Evolutionary conservation across 1,284 basidiomycete genomes (phyloP).

Genomic region (Ustilago sp.): DNA sequence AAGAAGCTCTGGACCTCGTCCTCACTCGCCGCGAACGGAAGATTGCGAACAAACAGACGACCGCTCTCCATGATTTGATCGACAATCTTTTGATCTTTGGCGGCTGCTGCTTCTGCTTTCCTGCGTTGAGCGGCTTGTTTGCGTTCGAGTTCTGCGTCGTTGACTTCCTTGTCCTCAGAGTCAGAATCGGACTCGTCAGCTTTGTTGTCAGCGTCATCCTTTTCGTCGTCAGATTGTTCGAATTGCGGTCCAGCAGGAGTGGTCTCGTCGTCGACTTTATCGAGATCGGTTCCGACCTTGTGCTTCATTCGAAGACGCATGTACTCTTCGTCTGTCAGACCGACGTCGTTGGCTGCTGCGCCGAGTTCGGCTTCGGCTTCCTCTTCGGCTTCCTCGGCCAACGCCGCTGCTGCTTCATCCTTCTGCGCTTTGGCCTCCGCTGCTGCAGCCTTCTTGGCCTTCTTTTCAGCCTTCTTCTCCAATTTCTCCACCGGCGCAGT

Average conservation of each 20-base stretch:
- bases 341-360: conserved; percentile 56
- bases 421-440: conserved; percentile 14
- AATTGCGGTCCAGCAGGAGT: conserved; percentile 39
- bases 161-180: conserved; percentile 38
- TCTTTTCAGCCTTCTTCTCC: conserved; percentile 40
- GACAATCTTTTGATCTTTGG: conserved; percentile 67
- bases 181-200: conserved; percentile 33
- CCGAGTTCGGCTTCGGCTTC: conserved; percentile 52
- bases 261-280: conserved; percentile 20
- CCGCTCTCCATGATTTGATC: conserved; percentile 80
- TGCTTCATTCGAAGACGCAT: conserved; percentile 70
- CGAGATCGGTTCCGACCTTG: conserved; percentile 58
- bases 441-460: conserved; percentile 34
- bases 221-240: conserved; percentile 65
- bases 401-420: conserved; percentile 11
- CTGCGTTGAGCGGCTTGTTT: conserved; percentile 41
- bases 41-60: conserved; percentile 89
- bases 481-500: conserved; percentile 22
- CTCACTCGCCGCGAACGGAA: conserved; percentile 85
- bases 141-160: conserved; percentile 32
- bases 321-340: conserved; percentile 69
- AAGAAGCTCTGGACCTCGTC: conserved; percentile 80
- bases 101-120: conserved; percentile 48
- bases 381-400: conserved; percentile 24
- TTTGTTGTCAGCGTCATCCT: conserved; percentile 32